These are phyloP conservation scores for Sporothrix brunneoviolacea DNA, from an alignment of 2,329 filamentous ascomycete species.

Conservation along the genomic window DNA sequence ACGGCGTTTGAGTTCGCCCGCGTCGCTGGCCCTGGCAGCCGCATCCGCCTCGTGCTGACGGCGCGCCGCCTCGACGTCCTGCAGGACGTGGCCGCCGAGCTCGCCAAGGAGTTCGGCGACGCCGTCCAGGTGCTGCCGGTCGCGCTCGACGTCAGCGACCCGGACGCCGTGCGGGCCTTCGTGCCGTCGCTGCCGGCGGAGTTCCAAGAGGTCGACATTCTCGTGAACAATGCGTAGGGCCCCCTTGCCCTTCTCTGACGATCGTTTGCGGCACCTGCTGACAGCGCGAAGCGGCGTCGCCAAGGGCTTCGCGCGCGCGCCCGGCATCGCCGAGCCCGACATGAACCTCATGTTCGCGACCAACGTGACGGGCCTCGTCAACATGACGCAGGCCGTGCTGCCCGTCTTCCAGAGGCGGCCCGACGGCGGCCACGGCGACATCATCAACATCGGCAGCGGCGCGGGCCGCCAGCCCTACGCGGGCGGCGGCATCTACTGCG, in stretches of 20 bases:
- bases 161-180: constrained; percentile 66
- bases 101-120: constrained; percentile 69
- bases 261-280: neutral
- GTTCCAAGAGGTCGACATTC: constrained; percentile 75
- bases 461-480: constrained; percentile 80
- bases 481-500: constrained; percentile 87
- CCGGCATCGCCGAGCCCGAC: constrained; percentile 74
- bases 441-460: constrained; percentile 91
- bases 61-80: constrained; percentile 78
- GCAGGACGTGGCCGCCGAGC: constrained; percentile 68
- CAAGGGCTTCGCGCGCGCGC: constrained; percentile 78
- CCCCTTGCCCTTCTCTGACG: neutral
- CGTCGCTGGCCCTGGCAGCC: constrained; percentile 57
- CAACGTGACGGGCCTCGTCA: constrained; percentile 90
- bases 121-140: constrained; percentile 80
- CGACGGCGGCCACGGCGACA: constrained; percentile 76
- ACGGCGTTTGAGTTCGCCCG: constrained; percentile 90
- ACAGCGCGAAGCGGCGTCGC: constrained; percentile 63
- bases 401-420: constrained; percentile 66
- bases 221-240: constrained; percentile 92
- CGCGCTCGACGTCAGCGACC: constrained; percentile 79
- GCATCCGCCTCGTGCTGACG: constrained; percentile 77
- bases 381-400: constrained; percentile 89
- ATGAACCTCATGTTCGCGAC: constrained; percentile 83
- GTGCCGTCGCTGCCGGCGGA: constrained; percentile 68